These are phyloP conservation scores for Kwoniella sp. DNA, from an alignment of 768 basidiomycete species.

Conservation along the genomic window DNA sequence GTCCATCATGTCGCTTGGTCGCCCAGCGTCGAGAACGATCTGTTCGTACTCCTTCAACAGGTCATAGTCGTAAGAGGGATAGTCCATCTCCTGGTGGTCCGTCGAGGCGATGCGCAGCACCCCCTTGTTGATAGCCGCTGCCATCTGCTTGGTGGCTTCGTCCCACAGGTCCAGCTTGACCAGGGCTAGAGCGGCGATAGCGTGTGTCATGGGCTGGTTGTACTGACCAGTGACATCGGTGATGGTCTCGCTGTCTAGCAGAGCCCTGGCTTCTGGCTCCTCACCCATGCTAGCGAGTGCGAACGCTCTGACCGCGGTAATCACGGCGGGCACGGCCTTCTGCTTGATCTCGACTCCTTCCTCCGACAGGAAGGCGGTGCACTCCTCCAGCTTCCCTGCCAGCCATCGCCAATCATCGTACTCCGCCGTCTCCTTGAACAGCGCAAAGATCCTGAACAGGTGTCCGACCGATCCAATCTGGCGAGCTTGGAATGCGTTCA, in stretches of 20 bases:
- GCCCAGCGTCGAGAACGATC: background rate
- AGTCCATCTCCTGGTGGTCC: background rate
- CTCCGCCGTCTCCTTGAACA: slow-evolving; percentile 8
- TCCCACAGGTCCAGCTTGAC: slow-evolving; percentile 6
- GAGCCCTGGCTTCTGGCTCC: slow-evolving; percentile 2
- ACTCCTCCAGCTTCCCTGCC: background rate
- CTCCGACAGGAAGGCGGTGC: background rate
- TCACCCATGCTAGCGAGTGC: slow-evolving; percentile 1
- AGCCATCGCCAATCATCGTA: slow-evolving; percentile 17
- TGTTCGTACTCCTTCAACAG: slow-evolving; percentile 5
- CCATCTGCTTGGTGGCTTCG: background rate
- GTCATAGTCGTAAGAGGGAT: slow-evolving; percentile 7
- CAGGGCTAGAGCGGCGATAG: slow-evolving; percentile 6
- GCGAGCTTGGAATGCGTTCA: background rate
- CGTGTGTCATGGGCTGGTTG: background rate
- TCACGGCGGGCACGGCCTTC: background rate
- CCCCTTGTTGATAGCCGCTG: background rate
- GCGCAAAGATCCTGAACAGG: slow-evolving; percentile 3
- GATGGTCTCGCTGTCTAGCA: background rate
- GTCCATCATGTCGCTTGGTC: slow-evolving; percentile 11
- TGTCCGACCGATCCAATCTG: slow-evolving; percentile 6
- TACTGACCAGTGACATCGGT: background rate
- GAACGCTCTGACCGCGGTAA: slow-evolving; percentile 3
- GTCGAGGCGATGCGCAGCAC: background rate
- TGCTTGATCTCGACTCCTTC: background rate